These are phyloP conservation scores for Aspergillus egyptiacus DNA, from an alignment of 495 filamentous ascomycete species.

Conservation along the genomic window DNA sequence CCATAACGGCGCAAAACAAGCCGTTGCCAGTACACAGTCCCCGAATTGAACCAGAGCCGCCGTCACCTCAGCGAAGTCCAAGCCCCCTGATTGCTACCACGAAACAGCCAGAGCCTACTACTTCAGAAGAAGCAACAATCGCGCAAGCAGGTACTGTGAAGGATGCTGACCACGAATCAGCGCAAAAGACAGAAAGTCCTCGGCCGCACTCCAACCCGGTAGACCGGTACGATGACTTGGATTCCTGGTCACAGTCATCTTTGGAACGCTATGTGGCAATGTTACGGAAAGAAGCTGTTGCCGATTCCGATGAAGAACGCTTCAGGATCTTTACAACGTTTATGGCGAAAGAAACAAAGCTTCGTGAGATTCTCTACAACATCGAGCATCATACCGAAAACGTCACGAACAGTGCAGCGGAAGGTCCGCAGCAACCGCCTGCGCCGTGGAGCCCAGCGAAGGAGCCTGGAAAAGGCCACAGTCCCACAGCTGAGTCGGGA, in stretches of 20 bases:
- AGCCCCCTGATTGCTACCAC: slow-evolving; percentile 12
- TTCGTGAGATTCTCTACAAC: slow-evolving; percentile 48
- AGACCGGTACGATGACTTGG: slow-evolving; percentile 46
- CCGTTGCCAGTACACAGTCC: neutral
- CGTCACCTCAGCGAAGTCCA: slow-evolving; percentile 8
- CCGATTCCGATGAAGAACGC: slow-evolving; percentile 45
- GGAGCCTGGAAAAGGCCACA: slow-evolving; percentile 9
- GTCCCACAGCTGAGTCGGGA: slow-evolving; percentile 28
- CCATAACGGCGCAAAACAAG: slow-evolving; percentile 20
- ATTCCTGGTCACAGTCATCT: slow-evolving; percentile 50
- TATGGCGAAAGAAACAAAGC: slow-evolving; percentile 44
- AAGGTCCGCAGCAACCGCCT: slow-evolving; percentile 8
- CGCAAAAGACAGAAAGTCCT: slow-evolving; percentile 1
- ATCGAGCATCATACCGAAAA: slow-evolving; percentile 31
- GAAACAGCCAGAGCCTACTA: slow-evolving; percentile 6
- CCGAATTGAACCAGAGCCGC: neutral
- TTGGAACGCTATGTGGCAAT: slow-evolving; percentile 47
- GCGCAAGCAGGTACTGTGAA: neutral
- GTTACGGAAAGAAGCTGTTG: slow-evolving; percentile 48
- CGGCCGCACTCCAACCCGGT: slow-evolving; percentile 12
- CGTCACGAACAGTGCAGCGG: slow-evolving; percentile 6
- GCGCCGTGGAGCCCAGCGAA: slow-evolving; percentile 7
- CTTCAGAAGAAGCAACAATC: neutral
- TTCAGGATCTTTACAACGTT: slow-evolving; percentile 49
- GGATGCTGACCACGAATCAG: slow-evolving; percentile 2